Evolutionary conservation across 2,329 filamentous ascomycete species (phyloP).

Genomic region (Sordariomycetes sp.): DNA sequence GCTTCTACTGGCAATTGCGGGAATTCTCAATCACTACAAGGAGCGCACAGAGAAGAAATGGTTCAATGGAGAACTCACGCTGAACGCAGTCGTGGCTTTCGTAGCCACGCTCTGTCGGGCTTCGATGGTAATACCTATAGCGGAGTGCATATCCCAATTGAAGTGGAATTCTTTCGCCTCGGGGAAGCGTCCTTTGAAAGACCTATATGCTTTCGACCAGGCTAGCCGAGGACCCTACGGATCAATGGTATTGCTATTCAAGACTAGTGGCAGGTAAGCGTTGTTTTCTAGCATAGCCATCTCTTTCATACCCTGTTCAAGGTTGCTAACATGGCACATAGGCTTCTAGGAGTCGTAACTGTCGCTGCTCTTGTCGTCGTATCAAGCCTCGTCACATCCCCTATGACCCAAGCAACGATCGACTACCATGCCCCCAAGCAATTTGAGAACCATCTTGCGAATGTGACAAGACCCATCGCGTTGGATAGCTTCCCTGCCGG

Average conservation of each 20-base stretch:
- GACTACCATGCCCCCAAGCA: too few relatives aligned
- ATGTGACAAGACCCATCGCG: too few relatives aligned
- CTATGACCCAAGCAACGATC: constrained; percentile 9
- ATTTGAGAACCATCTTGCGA: too few relatives aligned
- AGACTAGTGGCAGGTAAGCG: too few relatives aligned
- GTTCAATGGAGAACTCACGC: constrained; percentile 13
- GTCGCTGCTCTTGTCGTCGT: constrained; percentile 6
- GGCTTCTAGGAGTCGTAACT: too few relatives aligned
- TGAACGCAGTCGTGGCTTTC: constrained; percentile 18
- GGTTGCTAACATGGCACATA: too few relatives aligned
- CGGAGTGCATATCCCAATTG: constrained; percentile 12
- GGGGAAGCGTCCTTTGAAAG: constrained; percentile 5
- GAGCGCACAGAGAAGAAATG: constrained; percentile 10
- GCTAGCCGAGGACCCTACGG: constrained; percentile 11
- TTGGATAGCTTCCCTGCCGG: too few relatives aligned
- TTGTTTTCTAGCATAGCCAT: too few relatives aligned
- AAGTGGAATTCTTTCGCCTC: constrained; percentile 11
- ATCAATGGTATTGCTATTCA: constrained; percentile 5
- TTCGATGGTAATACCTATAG: constrained; percentile 13
- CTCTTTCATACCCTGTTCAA: too few relatives aligned
- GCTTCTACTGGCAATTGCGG: constrained; percentile 11
- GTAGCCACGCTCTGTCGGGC: constrained; percentile 15
- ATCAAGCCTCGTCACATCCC: constrained; percentile 7
- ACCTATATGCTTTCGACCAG: constrained; percentile 9
- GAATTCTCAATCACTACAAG: constrained; percentile 8